Evolutionary conservation across 2,329 filamentous ascomycete species (phyloP).

Genomic region (Cryphonectria naterciae): DNA sequence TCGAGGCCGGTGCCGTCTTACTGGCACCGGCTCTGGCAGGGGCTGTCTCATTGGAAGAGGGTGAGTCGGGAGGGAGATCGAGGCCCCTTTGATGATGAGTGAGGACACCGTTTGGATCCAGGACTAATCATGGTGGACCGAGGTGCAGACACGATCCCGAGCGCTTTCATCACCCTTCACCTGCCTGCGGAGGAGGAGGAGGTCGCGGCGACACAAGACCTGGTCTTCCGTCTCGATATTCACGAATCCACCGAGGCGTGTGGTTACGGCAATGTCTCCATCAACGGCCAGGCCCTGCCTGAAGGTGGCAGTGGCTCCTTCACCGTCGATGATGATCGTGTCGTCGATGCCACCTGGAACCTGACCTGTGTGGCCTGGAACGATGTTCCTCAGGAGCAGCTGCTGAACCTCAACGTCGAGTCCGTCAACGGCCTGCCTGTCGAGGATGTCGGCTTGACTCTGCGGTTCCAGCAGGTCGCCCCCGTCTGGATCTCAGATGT

Average conservation of each 20-base stretch:
- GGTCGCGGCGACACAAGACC: not conserved
- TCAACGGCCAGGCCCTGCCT: slow-evolving; percentile 50
- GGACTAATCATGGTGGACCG: not conserved
- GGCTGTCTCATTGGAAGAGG: slow-evolving; percentile 34
- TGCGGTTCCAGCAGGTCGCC: slow-evolving; percentile 51
- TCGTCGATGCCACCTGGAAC: slow-evolving; percentile 50
- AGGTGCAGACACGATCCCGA: slow-evolving; percentile 31
- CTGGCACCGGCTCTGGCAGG: slow-evolving; percentile 42
- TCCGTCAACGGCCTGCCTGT: slow-evolving; percentile 47
- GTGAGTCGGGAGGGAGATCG: slow-evolving; percentile 3
- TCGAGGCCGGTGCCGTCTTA: slow-evolving; percentile 41
- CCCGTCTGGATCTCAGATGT: slow-evolving; percentile 49
- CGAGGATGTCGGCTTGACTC: slow-evolving; percentile 45
- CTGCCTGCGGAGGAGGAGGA: slow-evolving; percentile 29
- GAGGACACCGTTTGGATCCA: not conserved
- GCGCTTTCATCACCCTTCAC: slow-evolving; percentile 35
- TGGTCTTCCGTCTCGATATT: slow-evolving; percentile 48
- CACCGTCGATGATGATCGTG: slow-evolving; percentile 42
- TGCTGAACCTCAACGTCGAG: slow-evolving; percentile 49
- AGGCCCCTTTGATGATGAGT: not conserved
- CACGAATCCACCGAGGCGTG: slow-evolving; percentile 50
- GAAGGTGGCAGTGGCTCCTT: slow-evolving; percentile 50
- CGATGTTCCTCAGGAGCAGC: slow-evolving; percentile 46
- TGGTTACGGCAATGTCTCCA: slow-evolving; percentile 49
- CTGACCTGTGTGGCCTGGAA: slow-evolving; percentile 50